Base-by-base conservation (phyloP, 331 rosid genomes). In the Dryas integrifolia region DNA sequence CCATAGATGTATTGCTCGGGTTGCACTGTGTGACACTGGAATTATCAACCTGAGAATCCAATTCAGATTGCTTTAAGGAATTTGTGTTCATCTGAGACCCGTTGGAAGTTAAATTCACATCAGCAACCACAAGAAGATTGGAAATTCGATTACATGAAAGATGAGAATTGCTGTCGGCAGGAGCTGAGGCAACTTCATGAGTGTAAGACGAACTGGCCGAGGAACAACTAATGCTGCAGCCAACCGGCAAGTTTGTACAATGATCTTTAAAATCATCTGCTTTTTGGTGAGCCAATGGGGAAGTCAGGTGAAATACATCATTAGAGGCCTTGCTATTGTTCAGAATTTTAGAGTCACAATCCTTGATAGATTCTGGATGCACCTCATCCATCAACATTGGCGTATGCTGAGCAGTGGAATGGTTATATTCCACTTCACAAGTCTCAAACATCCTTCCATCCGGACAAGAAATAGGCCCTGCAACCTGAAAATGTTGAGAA, bases 1-100 rank as follows among this genome's bases (percentile, higher is more conserved):
- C 76, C 21, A 66, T 81, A 46, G 86, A 79, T 43, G 72, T 78
- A 67, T 74, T 67, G 70, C 65, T 80, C 8, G 83, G 67, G 75
- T 73, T 74, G 76, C 77, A 76, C 64, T 47, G 49, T 15, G 58
- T 48, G 30, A 24, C 81, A 67, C 48, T 81, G 44, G 72, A 26
- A 41, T 70, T 72, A 58, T 58, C 66, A 60, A 64, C 66, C 26
- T 4, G 26, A 39, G 66, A 15, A 79, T 83, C 77, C 49, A 67
- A 65, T 69, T 74, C 85, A 39, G 73, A 66, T 72, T 50, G 68
- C 79, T 76, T 84, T 10, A 77, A 52, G 55, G 83, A 73, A 35
- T n/a, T 67, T 46, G 67, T 18, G 66, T 69, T 59, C 59, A 5
- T 38, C 45, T 2, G 9, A 67, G 50, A 69, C 21, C 45, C 11